Evolutionary conservation across 768 basidiomycete genomes (phyloP).

Genomic region (Fomitopsis serialis): DNA sequence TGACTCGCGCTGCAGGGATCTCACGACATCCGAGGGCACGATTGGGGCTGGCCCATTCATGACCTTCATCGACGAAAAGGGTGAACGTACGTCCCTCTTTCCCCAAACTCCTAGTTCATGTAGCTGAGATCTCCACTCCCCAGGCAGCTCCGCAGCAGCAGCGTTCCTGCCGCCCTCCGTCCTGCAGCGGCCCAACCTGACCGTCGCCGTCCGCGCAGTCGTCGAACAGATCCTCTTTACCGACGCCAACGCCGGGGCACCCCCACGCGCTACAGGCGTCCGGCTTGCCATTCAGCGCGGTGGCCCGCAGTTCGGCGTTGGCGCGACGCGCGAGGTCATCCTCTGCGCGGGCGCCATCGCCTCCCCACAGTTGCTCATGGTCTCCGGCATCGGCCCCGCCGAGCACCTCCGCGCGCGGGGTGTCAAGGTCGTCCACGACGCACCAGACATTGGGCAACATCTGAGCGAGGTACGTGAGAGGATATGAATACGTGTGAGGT

Average conservation of each 20-base stretch:
- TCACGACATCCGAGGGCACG: conserved; percentile 12
- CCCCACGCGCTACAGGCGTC: conserved; percentile 7
- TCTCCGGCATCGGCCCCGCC: conserved; percentile 23
- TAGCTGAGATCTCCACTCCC: not conserved
- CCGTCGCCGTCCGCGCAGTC: conserved; percentile 12
- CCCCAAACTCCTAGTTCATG: not conserved
- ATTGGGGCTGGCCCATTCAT: conserved; percentile 10
- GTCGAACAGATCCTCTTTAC: conserved; percentile 18
- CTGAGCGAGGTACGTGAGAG: conserved; percentile 19
- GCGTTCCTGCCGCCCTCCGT: conserved; percentile 20
- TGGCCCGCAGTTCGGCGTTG: conserved; percentile 8
- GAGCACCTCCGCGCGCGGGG: conserved; percentile 10
- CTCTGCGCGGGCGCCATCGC: conserved; percentile 11
- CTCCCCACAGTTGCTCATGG: conserved; percentile 18
- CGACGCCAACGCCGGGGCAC: not conserved
- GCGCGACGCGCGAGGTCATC: conserved; percentile 14
- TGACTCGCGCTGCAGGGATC: conserved; percentile 7
- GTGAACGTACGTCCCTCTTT: conserved; percentile 8
- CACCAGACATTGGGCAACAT: conserved; percentile 22
- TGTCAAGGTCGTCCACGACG: conserved; percentile 14
- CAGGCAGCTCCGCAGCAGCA: conserved; percentile 22
- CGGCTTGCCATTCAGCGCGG: not conserved
- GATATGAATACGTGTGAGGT: too few relatives aligned
- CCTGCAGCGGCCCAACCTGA: conserved; percentile 19
- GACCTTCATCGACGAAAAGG: conserved; percentile 12